Base-by-base conservation (phyloP, 2,329 filamentous ascomycete species). In the Dissoconium aciculare region DNA sequence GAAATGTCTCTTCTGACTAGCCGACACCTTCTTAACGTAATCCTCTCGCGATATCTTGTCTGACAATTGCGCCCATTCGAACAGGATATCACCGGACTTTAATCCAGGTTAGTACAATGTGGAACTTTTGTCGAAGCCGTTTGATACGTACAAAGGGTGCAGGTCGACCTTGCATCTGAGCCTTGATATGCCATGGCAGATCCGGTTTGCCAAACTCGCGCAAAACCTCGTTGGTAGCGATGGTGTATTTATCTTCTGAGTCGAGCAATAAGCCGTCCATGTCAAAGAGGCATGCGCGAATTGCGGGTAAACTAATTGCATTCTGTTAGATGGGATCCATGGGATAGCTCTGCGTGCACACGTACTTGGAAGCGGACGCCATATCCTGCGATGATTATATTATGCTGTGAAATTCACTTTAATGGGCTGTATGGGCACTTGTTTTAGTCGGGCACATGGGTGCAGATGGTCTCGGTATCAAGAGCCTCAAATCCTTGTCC, bases 191-290 rank as follows among this genome's bases (percentile, higher is more conserved):
- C 89, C 89, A 95, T 1, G 89, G 87, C n/a, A 95, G 64, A 10
- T 62, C 54, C 1, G 81, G 78, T 29, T 72, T 73, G 47, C 67
- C 69, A 56, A 89, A 82, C 50, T 78, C 74, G 34, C 67, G 64
- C 23, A 98, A 74, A 21, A 95, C 69, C 14, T 72, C 64, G 59
- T 98, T 94, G 38, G 84, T 78, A 57, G 80, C 78, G 15, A 70
- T 53, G 0, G 83, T 89, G 64, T 95, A 95, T 35, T 73, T 63
- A 51, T 95, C 89, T 63, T 95, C 89, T 17, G 81, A 84, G 58
- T 95, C 76, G 52, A 98, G 79, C 12, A 98, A 71, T 19, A 98
- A 76, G 37, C 89, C 89, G 57, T 98, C 89, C 85, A 95, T 94
- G 64, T 98, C 89, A 56, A 98, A 95, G 42, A 98, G 75, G 57